Conservation (phyloP, 2,329 filamentous ascomycete genomes). For the Plectosphaerella cucumerina region DNA sequence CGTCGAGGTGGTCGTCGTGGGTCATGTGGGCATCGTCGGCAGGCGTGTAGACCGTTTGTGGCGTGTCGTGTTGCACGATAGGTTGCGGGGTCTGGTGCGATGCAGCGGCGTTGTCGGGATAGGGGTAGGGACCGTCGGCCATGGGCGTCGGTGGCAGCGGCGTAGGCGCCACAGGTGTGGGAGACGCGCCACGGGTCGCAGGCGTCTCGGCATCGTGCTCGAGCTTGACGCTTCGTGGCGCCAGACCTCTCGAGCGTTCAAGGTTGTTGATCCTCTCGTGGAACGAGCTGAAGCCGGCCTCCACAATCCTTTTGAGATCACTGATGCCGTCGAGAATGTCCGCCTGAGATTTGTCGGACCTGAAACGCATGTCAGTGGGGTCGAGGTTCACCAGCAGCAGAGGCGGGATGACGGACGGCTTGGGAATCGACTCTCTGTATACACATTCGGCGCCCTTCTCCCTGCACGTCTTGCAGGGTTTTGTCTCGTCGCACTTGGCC, state of each 20-base stretch:
- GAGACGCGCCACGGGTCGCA: background rate
- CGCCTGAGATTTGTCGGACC: constrained; percentile 55
- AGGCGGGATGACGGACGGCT: constrained; percentile 61
- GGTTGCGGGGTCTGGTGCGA: background rate
- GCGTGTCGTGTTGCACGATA: constrained; percentile 1
- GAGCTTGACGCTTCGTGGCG: constrained; percentile 7
- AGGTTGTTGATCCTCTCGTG: constrained; percentile 6
- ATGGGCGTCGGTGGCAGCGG: background rate
- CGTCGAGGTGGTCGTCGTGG: constrained; percentile 13
- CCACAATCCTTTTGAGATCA: constrained; percentile 15
- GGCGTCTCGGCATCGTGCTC: constrained; percentile 4
- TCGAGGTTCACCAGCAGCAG: background rate
- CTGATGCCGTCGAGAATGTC: constrained; percentile 56
- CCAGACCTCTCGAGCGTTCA: background rate
- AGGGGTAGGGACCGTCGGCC: background rate
- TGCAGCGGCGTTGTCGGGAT: background rate
- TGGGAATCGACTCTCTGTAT: constrained; percentile 86
- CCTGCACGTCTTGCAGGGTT: constrained; percentile 80
- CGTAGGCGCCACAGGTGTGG: background rate
- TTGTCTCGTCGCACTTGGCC: constrained; percentile 86
- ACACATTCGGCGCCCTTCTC: constrained; percentile 81
- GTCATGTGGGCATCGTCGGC: background rate
- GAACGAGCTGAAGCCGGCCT: constrained; percentile 9
- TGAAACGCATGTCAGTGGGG: constrained; percentile 21
- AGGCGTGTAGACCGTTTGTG: constrained; percentile 2